Evolutionary conservation across 345 rosid genomes (phyloP).

Genomic region (Excoecaria agallocha): DNA sequence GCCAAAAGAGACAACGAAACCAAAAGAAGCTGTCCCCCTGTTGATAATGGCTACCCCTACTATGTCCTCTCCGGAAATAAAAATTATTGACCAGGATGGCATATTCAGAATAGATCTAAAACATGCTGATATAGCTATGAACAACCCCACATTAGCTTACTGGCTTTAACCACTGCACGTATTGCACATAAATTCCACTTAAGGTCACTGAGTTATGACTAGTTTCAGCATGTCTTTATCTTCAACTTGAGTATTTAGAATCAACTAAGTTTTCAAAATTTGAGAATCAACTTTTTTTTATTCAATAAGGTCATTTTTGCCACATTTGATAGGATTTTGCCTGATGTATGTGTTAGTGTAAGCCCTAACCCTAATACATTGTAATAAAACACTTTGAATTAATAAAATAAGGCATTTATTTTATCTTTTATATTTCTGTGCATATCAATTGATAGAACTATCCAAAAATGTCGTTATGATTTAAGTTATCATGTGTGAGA

Average conservation of each 20-base stretch:
- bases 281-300: no score
- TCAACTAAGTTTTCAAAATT: not conserved
- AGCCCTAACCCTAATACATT: no score
- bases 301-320: not conserved
- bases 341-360: no score
- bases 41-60: not conserved
- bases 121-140: not conserved
- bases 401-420: no score
- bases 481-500: no score
- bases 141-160: not conserved
- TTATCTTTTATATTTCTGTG: no score
- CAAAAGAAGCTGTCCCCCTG: not conserved
- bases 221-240: not conserved
- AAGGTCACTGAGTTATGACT: not conserved
- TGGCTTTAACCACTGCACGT: not conserved
- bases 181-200: not conserved
- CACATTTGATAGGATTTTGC: not conserved
- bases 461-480: no score
- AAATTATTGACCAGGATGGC: not conserved
- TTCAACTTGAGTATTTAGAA: not conserved
- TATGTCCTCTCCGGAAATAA: not conserved
- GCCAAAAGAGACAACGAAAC: not conserved
- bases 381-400: no score
- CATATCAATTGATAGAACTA: no score
- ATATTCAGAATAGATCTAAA: not conserved